A percentile compares a stretch with the other conserved stretches of the same genome.
Conservation (phyloP, 208 protist genomes). For the Jaenimonas drosophilae region DNA sequence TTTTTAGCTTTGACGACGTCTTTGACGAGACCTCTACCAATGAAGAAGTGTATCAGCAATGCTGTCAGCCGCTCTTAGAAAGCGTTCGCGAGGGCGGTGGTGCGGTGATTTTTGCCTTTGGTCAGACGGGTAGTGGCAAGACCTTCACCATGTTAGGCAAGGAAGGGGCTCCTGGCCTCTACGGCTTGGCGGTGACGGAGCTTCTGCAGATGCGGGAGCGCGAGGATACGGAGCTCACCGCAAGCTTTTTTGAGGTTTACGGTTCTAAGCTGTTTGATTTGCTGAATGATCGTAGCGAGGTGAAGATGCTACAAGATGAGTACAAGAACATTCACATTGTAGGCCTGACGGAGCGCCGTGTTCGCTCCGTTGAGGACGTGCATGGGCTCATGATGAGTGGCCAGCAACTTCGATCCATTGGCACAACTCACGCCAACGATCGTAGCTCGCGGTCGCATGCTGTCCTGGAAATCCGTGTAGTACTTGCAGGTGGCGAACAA, state of each 20-base stretch:
- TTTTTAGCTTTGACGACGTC: conserved; percentile 73
- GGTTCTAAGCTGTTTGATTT: conserved; percentile 91
- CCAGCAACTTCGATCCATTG: conserved; percentile 52
- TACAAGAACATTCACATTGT: conserved; percentile 85
- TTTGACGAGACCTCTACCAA: conserved; percentile 60
- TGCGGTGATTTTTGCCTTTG: conserved; percentile 92
- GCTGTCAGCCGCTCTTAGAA: conserved; percentile 54
- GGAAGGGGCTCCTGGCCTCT: conserved; percentile 57
- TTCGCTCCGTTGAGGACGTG: conserved; percentile 58
- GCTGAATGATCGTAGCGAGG: conserved; percentile 73
- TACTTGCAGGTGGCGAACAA: conserved; percentile 9
- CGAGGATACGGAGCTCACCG: conserved; percentile 22
- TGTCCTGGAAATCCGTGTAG: conserved; percentile 68
- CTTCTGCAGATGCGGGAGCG: conserved; percentile 69
- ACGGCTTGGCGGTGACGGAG: conserved; percentile 87
- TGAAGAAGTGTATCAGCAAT: conserved; percentile 49
- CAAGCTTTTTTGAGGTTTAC: conserved; percentile 95
- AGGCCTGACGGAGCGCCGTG: conserved; percentile 77
- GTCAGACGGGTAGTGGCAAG: conserved; percentile 94
- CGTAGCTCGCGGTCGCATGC: conserved; percentile 78
- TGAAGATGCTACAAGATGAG: conserved; percentile 90
- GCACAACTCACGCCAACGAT: conserved; percentile 83
- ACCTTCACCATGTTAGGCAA: conserved; percentile 85
- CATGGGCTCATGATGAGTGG: conserved; percentile 76
- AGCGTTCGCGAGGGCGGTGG: conserved; percentile 45